A percentile compares a stretch with the other conserved stretches of the same genome.
Evolutionary conservation across 2,329 filamentous ascomycete species (phyloP).

Genomic region (Dothistroma pini): DNA sequence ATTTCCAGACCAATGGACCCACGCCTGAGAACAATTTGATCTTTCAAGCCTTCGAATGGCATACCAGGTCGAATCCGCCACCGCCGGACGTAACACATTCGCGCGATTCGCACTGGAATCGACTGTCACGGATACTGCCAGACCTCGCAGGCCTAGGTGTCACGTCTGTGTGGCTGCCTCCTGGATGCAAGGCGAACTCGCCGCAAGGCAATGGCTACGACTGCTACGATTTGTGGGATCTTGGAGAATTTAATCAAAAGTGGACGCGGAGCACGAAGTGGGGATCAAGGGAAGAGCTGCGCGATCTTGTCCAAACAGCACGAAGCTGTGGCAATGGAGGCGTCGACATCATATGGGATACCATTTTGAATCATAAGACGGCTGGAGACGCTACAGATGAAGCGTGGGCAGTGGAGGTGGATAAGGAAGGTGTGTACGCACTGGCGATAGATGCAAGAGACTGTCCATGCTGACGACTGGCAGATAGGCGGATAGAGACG

Average conservation of each 20-base stretch:
- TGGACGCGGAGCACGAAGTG: slow-evolving; percentile 62
- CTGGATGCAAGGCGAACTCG: slow-evolving; percentile 64
- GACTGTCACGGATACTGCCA: slow-evolving; percentile 28
- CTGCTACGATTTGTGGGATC: slow-evolving; percentile 59
- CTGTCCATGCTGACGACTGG: background rate
- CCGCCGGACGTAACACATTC: slow-evolving; percentile 31
- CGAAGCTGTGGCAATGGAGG: slow-evolving; percentile 42
- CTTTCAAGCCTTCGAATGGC: slow-evolving; percentile 72
- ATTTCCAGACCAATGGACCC: background rate
- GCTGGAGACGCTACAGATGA: slow-evolving; percentile 64
- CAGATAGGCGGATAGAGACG: slow-evolving; percentile 47
- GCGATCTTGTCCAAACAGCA: slow-evolving; percentile 51
- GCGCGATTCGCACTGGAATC: slow-evolving; percentile 44
- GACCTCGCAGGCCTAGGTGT: slow-evolving; percentile 51
- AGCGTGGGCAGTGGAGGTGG: slow-evolving; percentile 61
- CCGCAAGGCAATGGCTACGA: slow-evolving; percentile 64
- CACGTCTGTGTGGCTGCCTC: slow-evolving; percentile 63
- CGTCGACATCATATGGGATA: slow-evolving; percentile 64
- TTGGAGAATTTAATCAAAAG: slow-evolving; percentile 73
- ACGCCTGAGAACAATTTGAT: slow-evolving; percentile 46
- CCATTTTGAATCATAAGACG: slow-evolving; percentile 69
- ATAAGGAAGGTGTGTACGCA: slow-evolving; percentile 38
- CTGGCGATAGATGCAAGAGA: background rate
- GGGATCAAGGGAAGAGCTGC: slow-evolving; percentile 61
- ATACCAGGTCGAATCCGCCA: slow-evolving; percentile 51